phyloP scores from a whole-genome alignment of 306 rosid species.

The Corylus heterophylla region DNA sequence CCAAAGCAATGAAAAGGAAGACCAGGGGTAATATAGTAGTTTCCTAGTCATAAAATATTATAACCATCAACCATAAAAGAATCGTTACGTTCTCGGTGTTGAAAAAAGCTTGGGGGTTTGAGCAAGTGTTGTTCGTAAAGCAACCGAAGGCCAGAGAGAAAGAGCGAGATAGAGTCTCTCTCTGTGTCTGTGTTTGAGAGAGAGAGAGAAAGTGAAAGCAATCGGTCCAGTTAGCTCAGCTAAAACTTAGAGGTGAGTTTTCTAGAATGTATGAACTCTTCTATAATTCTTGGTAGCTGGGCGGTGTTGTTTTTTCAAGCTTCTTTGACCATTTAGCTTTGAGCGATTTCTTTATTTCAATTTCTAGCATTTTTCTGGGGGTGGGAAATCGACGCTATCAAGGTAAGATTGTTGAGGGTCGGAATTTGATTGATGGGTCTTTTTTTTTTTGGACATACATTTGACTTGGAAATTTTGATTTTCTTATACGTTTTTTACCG shows the following conservation, averaged over 20 bases:
- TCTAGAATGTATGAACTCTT: not conserved
- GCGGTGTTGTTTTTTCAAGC: not conserved
- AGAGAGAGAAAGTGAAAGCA: not conserved
- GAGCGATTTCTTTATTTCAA: not conserved
- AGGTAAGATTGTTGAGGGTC: not conserved
- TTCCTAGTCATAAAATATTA: conserved; percentile 11
- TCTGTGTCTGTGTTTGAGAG: not conserved
- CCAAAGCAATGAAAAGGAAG: not conserved
- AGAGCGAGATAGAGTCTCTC: not conserved
- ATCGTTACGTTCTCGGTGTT: conserved; percentile 11
- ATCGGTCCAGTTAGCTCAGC: not conserved
- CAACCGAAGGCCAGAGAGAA: not conserved
- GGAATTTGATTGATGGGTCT: not conserved
- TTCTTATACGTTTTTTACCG: not conserved
- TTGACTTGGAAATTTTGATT: not conserved
- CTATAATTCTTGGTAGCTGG: not conserved
- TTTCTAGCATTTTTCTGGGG: conserved; percentile 4
- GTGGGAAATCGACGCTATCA: not conserved
- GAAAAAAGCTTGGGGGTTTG: not conserved
- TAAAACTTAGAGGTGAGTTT: conserved; percentile 32
- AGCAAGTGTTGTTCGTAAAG: not conserved
- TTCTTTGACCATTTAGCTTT: not conserved
- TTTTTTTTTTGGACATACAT: not conserved
- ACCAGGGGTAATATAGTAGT: conserved; percentile 26
- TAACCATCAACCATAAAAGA: conserved; percentile 19